Evolutionary conservation across 805 yeast species (phyloP).

Genomic region (Candida nitratophila): DNA sequence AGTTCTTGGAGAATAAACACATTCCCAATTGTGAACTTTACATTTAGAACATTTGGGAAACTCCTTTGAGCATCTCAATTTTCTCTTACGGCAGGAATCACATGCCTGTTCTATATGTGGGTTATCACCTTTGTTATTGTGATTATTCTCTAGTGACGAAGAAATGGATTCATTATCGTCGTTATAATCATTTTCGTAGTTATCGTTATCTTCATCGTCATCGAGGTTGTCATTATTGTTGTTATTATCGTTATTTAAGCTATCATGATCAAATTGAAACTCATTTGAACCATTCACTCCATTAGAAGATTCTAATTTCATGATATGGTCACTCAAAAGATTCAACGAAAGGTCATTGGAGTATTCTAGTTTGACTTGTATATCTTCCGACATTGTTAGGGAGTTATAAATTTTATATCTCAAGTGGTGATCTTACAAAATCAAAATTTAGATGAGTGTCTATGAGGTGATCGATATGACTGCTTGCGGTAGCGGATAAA

Average conservation of each 20-base stretch:
- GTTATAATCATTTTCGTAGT: background rate
- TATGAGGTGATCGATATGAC: too few relatives aligned
- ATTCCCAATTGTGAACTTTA: constrained; percentile 61
- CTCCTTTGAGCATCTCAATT: constrained; percentile 75
- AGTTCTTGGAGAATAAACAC: constrained; percentile 71
- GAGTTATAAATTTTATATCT: too few relatives aligned
- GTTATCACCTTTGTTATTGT: background rate
- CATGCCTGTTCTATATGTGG: constrained; percentile 54
- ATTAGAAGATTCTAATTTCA: too few relatives aligned
- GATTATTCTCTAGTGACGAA: constrained; percentile 14
- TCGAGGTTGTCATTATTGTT: background rate
- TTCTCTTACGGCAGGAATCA: constrained; percentile 77
- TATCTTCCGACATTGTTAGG: too few relatives aligned
- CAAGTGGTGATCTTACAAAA: too few relatives aligned
- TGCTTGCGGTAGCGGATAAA: too few relatives aligned
- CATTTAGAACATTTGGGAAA: constrained; percentile 74
- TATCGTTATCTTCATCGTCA: background rate
- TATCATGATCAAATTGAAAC: too few relatives aligned
- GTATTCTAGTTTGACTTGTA: too few relatives aligned
- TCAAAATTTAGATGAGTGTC: too few relatives aligned
- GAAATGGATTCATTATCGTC: constrained; percentile 1
- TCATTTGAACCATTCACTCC: too few relatives aligned
- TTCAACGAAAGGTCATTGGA: too few relatives aligned
- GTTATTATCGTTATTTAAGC: background rate
- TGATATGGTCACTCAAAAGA: too few relatives aligned